Evolutionary conservation across 148 eudicot species (phyloP).

Genomic region (Cornus controversa): DNA sequence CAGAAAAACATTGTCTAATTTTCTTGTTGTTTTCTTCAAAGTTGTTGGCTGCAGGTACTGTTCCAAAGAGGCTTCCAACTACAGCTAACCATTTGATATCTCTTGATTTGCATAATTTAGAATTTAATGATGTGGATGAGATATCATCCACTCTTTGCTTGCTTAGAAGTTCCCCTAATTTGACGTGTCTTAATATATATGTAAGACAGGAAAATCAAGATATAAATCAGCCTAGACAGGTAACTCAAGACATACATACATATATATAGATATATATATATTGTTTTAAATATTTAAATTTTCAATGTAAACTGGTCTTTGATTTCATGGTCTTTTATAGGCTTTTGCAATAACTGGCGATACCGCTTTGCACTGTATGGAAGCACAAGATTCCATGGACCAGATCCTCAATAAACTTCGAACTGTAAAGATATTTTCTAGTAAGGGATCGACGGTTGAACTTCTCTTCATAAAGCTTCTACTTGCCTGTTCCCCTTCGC

Average conservation of each 20-base stretch:
- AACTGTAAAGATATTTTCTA: background rate
- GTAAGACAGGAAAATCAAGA: background rate
- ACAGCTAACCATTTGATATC: background rate
- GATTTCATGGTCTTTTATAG: too few species aligned
- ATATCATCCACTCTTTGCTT: background rate
- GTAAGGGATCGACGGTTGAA: background rate
- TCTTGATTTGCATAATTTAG: background rate
- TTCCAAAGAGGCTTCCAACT: background rate
- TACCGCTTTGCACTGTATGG: background rate
- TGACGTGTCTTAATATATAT: background rate
- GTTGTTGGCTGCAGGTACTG: slow-evolving; percentile 7
- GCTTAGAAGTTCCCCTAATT: slow-evolving; percentile 2
- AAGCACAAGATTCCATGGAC: background rate
- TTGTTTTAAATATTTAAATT: background rate
- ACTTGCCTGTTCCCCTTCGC: slow-evolving; percentile 3
- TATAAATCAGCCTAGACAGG: background rate
- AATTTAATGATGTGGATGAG: background rate
- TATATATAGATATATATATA: too few species aligned
- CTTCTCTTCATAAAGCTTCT: background rate
- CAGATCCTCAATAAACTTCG: background rate
- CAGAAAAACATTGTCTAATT: background rate
- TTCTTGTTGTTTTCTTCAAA: background rate
- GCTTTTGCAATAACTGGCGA: too few species aligned
- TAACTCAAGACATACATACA: background rate
- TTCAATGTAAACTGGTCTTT: too few species aligned